Evolutionary conservation across 2,329 filamentous ascomycete species (phyloP).

Genomic region (Herpotrichia juniperi): DNA sequence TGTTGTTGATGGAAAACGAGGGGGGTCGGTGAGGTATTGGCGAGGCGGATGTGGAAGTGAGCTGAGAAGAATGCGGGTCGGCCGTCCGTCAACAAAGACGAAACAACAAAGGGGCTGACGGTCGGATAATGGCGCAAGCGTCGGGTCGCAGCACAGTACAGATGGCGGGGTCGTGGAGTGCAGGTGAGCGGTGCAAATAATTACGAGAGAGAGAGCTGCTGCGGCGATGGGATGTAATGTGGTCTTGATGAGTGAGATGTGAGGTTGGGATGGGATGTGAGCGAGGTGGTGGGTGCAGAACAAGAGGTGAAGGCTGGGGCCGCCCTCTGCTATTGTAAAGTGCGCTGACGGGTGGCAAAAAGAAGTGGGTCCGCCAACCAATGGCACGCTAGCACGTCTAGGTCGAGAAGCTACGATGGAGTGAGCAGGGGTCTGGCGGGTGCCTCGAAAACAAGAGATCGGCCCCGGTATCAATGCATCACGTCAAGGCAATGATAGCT

Average conservation of each 20-base stretch:
- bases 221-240: conserved; percentile 9
- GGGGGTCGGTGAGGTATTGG: conserved; percentile 7
- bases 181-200: conserved; percentile 2
- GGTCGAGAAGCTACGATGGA: background rate
- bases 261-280: conserved; percentile 3
- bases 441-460: conserved; percentile 3
- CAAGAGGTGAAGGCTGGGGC: conserved; percentile 3
- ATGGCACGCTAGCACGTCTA: conserved; percentile 4
- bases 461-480: too few species aligned
- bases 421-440: background rate
- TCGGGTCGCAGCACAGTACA: conserved; percentile 3
- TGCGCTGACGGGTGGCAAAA: background rate
- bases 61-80: conserved; percentile 4
- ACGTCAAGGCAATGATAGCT: too few species aligned
- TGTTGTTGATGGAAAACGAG: conserved; percentile 1
- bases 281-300: conserved; percentile 6
- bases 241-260: conserved; percentile 8
- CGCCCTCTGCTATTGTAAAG: background rate
- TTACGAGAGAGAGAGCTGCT: conserved; percentile 6
- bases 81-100: conserved; percentile 21
- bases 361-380: background rate
- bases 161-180: background rate
- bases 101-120: conserved; percentile 28
- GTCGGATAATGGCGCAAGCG: conserved; percentile 14
- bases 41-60: conserved; percentile 7